These are phyloP conservation scores for Croton laevigatus DNA, from an alignment of 441 rosid genomes.

Conservation along the genomic window DNA sequence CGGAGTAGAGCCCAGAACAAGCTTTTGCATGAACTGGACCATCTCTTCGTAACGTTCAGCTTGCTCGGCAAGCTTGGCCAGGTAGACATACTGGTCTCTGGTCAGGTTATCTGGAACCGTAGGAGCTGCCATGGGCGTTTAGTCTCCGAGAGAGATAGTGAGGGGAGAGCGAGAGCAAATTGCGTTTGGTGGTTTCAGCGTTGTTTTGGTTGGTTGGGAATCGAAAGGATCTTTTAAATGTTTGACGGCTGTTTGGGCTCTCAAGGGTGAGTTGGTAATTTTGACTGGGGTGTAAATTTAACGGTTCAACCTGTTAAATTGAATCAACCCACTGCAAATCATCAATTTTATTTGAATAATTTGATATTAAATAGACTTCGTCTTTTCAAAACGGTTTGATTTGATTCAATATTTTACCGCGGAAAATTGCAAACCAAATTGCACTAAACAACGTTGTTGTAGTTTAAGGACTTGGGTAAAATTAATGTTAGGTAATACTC, in stretches of 20 bases:
- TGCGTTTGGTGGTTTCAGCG: not conserved
- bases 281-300: not conserved
- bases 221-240: not conserved
- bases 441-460: too few relatives aligned
- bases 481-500: too few relatives aligned
- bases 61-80: conserved; percentile 81
- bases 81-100: conserved; percentile 80
- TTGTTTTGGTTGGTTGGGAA: not conserved
- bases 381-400: too few relatives aligned
- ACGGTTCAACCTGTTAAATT: too few relatives aligned
- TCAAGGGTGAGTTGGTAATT: not conserved
- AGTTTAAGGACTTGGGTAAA: too few relatives aligned
- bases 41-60: conserved; percentile 91
- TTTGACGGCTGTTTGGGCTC: conserved; percentile 2
- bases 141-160: not conserved
- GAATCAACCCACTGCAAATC: too few relatives aligned
- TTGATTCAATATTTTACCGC: too few relatives aligned
- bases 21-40: conserved; percentile 81
- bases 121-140: conserved; percentile 31
- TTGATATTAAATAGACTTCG: too few relatives aligned
- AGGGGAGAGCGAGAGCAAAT: not conserved
- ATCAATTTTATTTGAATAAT: too few relatives aligned
- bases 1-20: conserved; percentile 66
- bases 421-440: too few relatives aligned
- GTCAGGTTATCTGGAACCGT: conserved; percentile 49